Percentiles rank a stretch among this genome's conserved stretches.
phyloP scores from a whole-genome alignment of 208 protist genomes.

The Crithidia sp. region DNA sequence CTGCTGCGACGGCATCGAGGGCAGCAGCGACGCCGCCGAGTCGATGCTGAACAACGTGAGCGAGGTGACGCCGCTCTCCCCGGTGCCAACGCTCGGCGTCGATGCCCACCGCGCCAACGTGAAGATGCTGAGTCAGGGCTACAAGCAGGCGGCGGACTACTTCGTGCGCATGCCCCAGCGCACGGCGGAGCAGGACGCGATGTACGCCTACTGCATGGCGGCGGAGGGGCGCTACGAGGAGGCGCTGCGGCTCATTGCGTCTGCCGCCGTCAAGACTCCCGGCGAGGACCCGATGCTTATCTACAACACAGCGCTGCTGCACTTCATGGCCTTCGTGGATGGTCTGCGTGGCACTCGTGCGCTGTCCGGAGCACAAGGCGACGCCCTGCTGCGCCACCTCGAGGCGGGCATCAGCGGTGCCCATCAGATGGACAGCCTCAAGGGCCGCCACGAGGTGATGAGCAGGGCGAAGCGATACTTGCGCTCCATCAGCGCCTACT shows the following conservation, averaged over 20 bases:
- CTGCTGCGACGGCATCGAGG: constrained; percentile 80
- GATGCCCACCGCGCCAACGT: constrained; percentile 77
- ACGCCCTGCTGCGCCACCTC: constrained; percentile 44
- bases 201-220: constrained; percentile 78
- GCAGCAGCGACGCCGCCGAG: constrained; percentile 61
- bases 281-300: constrained; percentile 48
- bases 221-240: constrained; percentile 60
- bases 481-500: constrained; percentile 49
- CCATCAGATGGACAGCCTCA: constrained; percentile 33
- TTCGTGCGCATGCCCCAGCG: constrained; percentile 39
- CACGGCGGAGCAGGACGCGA: constrained; percentile 61
- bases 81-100: constrained; percentile 49
- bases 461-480: constrained; percentile 37
- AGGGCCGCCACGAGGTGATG: constrained; percentile 40
- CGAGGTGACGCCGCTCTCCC: constrained; percentile 67
- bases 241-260: constrained; percentile 56
- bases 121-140: constrained; percentile 73
- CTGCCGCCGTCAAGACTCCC: constrained; percentile 32
- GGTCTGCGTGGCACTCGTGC: constrained; percentile 36
- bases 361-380: constrained; percentile 48
- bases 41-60: constrained; percentile 75
- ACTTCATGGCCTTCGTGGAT: constrained; percentile 72
- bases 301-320: constrained; percentile 78
- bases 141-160: constrained; percentile 84
- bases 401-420: constrained; percentile 44